phyloP scores from a whole-genome alignment of 2,329 filamentous ascomycete species.

The Pseudopyricularia javanii region DNA sequence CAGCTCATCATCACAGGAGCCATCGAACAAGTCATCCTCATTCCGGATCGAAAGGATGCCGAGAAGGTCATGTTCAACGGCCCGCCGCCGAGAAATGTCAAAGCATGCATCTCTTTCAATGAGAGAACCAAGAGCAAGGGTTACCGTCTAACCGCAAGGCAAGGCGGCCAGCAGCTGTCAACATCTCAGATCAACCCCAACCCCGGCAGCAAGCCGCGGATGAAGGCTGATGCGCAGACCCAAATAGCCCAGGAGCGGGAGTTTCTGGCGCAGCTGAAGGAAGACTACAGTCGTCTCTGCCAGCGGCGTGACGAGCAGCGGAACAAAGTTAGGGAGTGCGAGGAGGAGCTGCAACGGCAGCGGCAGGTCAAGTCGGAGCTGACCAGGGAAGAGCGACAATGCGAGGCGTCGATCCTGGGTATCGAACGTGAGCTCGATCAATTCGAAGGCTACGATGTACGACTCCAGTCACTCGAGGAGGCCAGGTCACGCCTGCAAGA shows the following conservation, averaged over 20 bases:
- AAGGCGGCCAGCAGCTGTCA: conserved; percentile 19
- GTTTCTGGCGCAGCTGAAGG: conserved; percentile 37
- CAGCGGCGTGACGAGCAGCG: conserved; percentile 30
- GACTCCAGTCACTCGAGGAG: conserved; percentile 44
- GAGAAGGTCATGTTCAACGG: conserved; percentile 55
- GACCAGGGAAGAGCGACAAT: conserved; percentile 41
- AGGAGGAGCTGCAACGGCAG: conserved; percentile 27
- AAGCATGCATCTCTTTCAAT: conserved; percentile 57
- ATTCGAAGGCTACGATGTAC: conserved; percentile 56
- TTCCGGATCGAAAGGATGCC: conserved; percentile 56
- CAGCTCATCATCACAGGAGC: conserved; percentile 71
- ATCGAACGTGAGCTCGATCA: conserved; percentile 49
- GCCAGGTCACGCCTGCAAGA: conserved; percentile 40
- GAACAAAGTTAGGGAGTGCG: conserved; percentile 26
- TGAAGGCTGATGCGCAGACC: conserved; percentile 63
- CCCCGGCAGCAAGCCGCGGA: conserved; percentile 44
- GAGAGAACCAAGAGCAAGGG: conserved; percentile 49
- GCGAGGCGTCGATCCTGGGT: conserved; percentile 44
- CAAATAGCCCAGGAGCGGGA: conserved; percentile 46
- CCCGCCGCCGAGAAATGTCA: conserved; percentile 55
- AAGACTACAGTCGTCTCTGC: conserved; percentile 35
- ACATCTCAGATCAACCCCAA: conserved; percentile 27
- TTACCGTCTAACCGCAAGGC: conserved; percentile 38
- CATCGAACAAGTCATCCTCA: conserved; percentile 76
- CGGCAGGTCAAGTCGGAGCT: conserved; percentile 27